Percentiles rank a stretch among this genome's conserved stretches.
Conservation (phyloP, 371 early-diverging fungal species). For the Smittium mucronatum region DNA sequence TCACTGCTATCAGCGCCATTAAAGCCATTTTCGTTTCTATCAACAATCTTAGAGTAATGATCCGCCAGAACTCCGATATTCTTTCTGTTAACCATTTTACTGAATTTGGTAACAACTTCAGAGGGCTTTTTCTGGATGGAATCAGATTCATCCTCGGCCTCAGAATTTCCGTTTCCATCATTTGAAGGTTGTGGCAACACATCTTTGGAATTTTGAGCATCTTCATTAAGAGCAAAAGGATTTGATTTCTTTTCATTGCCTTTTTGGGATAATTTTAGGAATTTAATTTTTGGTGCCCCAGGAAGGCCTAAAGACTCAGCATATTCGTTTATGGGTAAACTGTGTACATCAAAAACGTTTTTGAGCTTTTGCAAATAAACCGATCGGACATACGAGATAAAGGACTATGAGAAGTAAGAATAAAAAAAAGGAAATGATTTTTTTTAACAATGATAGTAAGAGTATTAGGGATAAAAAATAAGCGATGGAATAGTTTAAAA, state of each 20-base stretch:
- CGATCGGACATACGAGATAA: no score
- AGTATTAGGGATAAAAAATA: background rate
- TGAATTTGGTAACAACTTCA: conserved; percentile 58
- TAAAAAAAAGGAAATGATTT: no score
- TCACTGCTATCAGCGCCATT: conserved; percentile 45
- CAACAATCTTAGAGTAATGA: conserved; percentile 73
- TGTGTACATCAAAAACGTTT: no score
- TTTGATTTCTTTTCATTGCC: conserved; percentile 33
- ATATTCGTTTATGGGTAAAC: conserved; percentile 76
- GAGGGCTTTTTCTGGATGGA: conserved; percentile 27
- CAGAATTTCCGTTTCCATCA: conserved; percentile 22
- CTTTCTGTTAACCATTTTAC: conserved; percentile 82
- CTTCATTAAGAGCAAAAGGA: conserved; percentile 20
- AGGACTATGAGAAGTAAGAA: no score
- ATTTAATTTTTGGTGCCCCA: conserved; percentile 87
- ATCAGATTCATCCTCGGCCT: conserved; percentile 26
- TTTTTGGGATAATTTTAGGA: conserved; percentile 47
- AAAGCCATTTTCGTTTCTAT: conserved; percentile 26
- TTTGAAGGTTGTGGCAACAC: conserved; percentile 10
- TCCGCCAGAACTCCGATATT: conserved; percentile 81
- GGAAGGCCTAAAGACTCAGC: conserved; percentile 84
- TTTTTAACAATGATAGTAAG: no score
- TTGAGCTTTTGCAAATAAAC: no score
- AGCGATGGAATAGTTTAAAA: background rate
- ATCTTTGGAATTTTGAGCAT: conserved; percentile 16